Percentiles rank a stretch among this genome's conserved stretches.
Evolutionary conservation across 2,329 filamentous ascomycete species (phyloP).

Genomic region (Cladosporium austrohemisphaericum): DNA sequence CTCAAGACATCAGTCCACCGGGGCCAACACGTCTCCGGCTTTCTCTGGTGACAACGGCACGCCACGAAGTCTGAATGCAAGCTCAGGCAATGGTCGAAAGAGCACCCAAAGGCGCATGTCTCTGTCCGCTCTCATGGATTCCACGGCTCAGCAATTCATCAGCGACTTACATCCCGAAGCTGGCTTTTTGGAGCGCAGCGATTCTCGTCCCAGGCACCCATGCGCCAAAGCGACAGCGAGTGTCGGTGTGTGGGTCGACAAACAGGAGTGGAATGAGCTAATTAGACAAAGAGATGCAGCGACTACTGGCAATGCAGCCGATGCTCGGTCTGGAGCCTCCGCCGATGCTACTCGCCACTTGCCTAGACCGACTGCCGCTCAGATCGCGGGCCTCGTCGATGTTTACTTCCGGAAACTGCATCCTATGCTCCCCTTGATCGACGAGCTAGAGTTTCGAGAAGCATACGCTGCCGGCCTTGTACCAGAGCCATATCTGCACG

Average conservation of each 20-base stretch:
- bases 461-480: constrained; percentile 35
- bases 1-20: constrained; percentile 18
- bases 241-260: constrained; percentile 36
- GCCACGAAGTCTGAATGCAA: not conserved
- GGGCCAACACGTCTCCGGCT: constrained; percentile 8
- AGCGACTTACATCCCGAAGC: constrained; percentile 47
- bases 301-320: constrained; percentile 24
- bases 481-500: constrained; percentile 41
- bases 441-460: constrained; percentile 40
- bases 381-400: constrained; percentile 33
- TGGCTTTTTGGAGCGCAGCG: constrained; percentile 41
- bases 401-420: constrained; percentile 47
- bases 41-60: constrained; percentile 13
- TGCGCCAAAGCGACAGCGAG: constrained; percentile 25
- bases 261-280: constrained; percentile 29
- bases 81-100: constrained; percentile 4
- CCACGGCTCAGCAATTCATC: constrained; percentile 35
- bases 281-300: constrained; percentile 24
- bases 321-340: constrained; percentile 28
- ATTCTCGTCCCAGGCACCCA: constrained; percentile 17
- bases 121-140: constrained; percentile 11
- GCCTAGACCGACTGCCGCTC: constrained; percentile 6
- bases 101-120: constrained; percentile 7
- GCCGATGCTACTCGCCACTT: constrained; percentile 16
- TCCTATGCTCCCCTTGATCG: constrained; percentile 45